phyloP scores from a whole-genome alignment of 2,329 filamentous ascomycete species.

The Beauveria sp. region DNA sequence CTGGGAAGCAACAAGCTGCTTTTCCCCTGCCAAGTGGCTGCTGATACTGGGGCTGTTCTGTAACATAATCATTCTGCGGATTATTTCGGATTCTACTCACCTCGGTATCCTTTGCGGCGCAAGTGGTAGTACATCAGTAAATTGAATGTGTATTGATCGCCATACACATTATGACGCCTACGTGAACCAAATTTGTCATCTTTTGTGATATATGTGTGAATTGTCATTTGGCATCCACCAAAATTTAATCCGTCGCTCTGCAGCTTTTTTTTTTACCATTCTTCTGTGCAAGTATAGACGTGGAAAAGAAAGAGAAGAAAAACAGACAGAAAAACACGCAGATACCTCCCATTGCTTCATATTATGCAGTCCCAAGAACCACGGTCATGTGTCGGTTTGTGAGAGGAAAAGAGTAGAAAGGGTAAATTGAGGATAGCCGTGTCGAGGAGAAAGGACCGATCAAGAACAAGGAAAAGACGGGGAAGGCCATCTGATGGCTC shows the following conservation, averaged over 20 bases:
- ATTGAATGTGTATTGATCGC: not conserved
- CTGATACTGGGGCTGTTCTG: not conserved
- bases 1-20: no score
- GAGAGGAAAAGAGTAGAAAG: not conserved
- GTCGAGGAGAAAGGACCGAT: not conserved
- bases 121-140: no score
- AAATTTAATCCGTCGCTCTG: not conserved
- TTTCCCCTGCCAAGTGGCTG: not conserved
- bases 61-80: no score
- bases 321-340: not conserved
- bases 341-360: not conserved
- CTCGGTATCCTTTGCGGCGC: not conserved
- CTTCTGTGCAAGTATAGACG: conserved; percentile 4
- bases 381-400: not conserved
- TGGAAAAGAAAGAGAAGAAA: not conserved
- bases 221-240: not conserved
- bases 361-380: conserved; percentile 4
- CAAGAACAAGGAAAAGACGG: conserved; percentile 7
- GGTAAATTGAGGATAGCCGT: not conserved
- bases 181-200: not conserved
- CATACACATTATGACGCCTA: not conserved
- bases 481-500: not conserved
- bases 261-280: conserved; percentile 2
- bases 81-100: not conserved
- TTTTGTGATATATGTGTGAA: not conserved